Base-by-base conservation (phyloP, 1,284 basidiomycete genomes). In the Bondarzewia mesenterica region DNA sequence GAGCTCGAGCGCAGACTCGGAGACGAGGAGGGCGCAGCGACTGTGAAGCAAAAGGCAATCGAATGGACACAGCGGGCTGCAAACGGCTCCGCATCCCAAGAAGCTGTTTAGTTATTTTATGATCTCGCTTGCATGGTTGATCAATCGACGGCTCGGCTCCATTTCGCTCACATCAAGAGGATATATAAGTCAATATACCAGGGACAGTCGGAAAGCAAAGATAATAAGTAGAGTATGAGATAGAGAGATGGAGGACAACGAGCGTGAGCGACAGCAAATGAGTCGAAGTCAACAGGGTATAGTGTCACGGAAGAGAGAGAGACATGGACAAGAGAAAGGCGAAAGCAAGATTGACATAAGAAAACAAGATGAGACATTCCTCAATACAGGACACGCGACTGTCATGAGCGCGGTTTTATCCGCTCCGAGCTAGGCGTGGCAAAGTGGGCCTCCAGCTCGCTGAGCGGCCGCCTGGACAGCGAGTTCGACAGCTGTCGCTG, bases 1-100 rank as follows among this genome's bases (percentile, higher is more conserved):
- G 84, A 85, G 50, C 69, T 97, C 41, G 96, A 99, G 67, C 81
- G 82, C 58, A 77, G 82, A 54, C 70, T 93, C 48, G 96, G 96
- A 1, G 90, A 96, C 59, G 87, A 87, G 50, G 81, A 85, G 42
- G 93, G 94, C 21, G 85, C 84, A 44, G 77, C 80, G 25, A 63
- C 66, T 35, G 96, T 98, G 35, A 93, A 98, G 70, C 73, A 81
- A 54, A 88, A 86, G 62, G 96, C 95, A 5, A 72, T 91, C 50
- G 88, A 89, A 64, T 97, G 92, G 92, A 88, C 85, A 56, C 83
- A 80, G 61, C 74, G 66, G 59, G 72, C 72, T 47, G 64, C 65
- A 29, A 55, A 51, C 26, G 57, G 50, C 46, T 45, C 54, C 8
- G 27, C 37, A 27, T 54, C 36, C 22, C 44, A 22, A 16, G 45